Base-by-base conservation (phyloP, 1,139 yeast species). In the Pichia sp. region DNA sequence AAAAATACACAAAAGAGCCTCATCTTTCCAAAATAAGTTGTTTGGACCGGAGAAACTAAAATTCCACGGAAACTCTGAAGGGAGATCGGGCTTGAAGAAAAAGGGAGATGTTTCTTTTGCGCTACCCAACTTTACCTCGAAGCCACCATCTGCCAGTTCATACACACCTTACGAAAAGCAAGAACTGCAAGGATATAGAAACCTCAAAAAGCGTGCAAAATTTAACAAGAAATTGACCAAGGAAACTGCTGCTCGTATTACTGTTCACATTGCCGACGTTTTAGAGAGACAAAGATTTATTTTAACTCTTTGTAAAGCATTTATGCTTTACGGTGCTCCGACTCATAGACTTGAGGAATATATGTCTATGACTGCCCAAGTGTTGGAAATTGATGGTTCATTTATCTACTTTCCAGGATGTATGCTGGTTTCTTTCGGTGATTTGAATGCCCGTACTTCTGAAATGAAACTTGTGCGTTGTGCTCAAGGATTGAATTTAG, bases 321-420 rank as follows among this genome's bases (percentile, higher is more conserved):
- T 91, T 55, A 91, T 92, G 97, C 71, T 88, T 58, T 92, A 81
- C 66, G 98, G 98, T 17, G 97, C 97, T 0, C 98, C 98, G 5
- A 89, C 97, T 0, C 97, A 92, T 68, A 79, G 97, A 64, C 73
- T 92, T 53, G 97, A 92, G 68, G 97, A 90, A 66, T 91, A 89
- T 69, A 82, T 92, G 88, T 78, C 84, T 34, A 86, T 88, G 92
- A 91, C 97, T 0, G 84, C 95, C 27, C 78, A 95, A 57, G 96
- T 90, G 6, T 75, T 91, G 58, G 96, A 89, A 67, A 87, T 91
- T 55, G 97, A 91, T 68, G 96, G 95, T 0, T 96, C 91, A 64
- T 91, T 88, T 62, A 77, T 92, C 55, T 92, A 92, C 67, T 79
- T 92, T 58, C 97, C 98, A 0, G 97, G 97, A 0, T 87, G 96